Conservation (phyloP, 2,329 filamentous ascomycete genomes). For the Ceratocystiopsis minuta region DNA sequence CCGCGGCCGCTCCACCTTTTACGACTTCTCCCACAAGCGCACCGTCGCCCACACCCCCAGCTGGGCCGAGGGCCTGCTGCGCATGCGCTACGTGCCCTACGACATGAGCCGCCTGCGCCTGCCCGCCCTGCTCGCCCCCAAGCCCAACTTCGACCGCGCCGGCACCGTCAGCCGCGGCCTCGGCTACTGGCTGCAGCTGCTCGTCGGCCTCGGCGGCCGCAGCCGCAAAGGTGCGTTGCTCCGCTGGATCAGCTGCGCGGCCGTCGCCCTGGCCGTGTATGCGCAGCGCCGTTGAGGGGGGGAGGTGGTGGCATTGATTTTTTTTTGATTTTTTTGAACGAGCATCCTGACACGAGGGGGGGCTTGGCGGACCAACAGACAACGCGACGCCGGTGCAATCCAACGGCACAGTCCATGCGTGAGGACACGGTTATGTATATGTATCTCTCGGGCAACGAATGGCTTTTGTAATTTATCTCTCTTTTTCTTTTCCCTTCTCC, state of each 20-base stretch:
- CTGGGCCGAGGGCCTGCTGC: slow-evolving; percentile 51
- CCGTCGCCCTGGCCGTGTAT: slow-evolving; percentile 19
- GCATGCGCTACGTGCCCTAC: slow-evolving; percentile 51
- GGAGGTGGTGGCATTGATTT: no score
- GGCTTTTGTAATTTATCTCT: no score
- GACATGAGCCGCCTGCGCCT: slow-evolving; percentile 25
- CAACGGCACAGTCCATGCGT: no score
- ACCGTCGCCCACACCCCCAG: slow-evolving; percentile 41
- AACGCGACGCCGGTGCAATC: no score
- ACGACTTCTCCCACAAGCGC: slow-evolving; percentile 43
- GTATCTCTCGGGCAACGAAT: no score
- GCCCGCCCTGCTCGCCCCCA: slow-evolving; percentile 24
- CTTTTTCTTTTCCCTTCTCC: no score
- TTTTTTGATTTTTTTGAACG: no score
- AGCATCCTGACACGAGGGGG: no score
- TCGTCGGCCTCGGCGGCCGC: slow-evolving; percentile 33
- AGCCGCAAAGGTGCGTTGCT: slow-evolving; percentile 30
- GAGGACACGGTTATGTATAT: no score
- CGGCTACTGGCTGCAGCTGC: slow-evolving; percentile 33
- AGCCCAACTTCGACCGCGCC: slow-evolving; percentile 44
- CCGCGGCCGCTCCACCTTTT: slow-evolving; percentile 57
- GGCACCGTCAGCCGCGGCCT: slow-evolving; percentile 33
- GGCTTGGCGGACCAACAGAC: no score
- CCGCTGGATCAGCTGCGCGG: slow-evolving; percentile 26
- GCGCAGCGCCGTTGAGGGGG: slow-evolving; percentile 9